Base-by-base conservation (phyloP, 148 eudicot genomes). In the Vaccinium corymbosum region DNA sequence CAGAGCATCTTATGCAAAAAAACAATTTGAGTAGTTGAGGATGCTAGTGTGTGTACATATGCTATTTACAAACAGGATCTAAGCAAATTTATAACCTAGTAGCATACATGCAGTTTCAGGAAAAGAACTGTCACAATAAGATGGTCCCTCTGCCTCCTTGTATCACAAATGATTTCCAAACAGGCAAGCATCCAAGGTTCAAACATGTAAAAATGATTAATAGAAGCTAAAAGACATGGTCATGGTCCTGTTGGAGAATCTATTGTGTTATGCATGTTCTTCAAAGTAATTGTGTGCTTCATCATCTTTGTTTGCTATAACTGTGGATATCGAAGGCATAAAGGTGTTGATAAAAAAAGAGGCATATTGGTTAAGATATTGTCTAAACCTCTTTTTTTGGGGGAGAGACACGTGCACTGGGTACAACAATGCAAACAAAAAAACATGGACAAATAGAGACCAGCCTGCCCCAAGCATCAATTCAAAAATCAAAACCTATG, bases 71-170 rank as follows among this genome's bases (percentile, higher is more conserved):
- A 22, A 78, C 59, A 13, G 61, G 42, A 52, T 77, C 29, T 25
- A 50, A 77, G 25, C 25, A 38, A 50, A 77, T 25, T 22, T 61
- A 32, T 85, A 55, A 52, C 91, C 98, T 93, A 93, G 92, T 56
- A 95, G 94, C 84, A 95, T 91, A 53, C 90, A 91, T 50, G 94
- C 93, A 66, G 92, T 91, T 79, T 94, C 97, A 82, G 92, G 78
- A 87, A 90, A 94, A 81, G 98, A 86, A 85, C 97, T 91, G 56
- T 94, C 99, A 83, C 93, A 97, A 61, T 89, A 86, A 84, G 98
- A 94, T 86, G 98, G 89, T 48, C 98, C 94, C 86, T 93, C 98
- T 61, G 97, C 88, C 86, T 94, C 94, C 94, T 96, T 93, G 87
- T 92, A 86, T 87, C 93, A 97, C 91, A 96, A 86, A 97, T 96